A percentile compares a stretch with the other conserved stretches of the same genome.
These are phyloP conservation scores for Hirsutella thompsonii DNA, from an alignment of 2,329 filamentous ascomycete genomes.

Conservation along the genomic window DNA sequence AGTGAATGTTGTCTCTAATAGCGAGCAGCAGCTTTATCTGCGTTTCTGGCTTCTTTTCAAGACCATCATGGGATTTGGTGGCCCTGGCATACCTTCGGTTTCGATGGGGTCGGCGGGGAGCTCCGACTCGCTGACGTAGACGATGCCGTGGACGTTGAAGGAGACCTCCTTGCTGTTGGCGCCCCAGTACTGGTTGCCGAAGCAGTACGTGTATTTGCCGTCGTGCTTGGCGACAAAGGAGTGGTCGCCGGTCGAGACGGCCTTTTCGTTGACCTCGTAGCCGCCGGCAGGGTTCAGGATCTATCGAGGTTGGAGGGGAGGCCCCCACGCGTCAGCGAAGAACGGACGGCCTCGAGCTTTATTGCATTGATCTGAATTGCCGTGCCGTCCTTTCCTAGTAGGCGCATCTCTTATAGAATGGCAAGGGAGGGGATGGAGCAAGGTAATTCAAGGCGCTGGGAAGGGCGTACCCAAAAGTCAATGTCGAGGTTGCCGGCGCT, in stretches of 20 bases:
- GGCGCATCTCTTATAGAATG: too few species aligned
- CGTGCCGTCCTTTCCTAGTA: too few species aligned
- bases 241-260: slow-evolving; percentile 82
- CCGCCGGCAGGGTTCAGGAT: slow-evolving; percentile 67
- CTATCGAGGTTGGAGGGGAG: too few species aligned
- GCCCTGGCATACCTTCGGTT: slow-evolving; percentile 54
- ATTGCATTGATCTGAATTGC: too few species aligned
- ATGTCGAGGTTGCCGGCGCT: slow-evolving; percentile 89
- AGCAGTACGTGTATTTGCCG: slow-evolving; percentile 92
- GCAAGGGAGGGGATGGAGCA: too few species aligned
- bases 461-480: slow-evolving; percentile 79
- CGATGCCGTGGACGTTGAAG: slow-evolving; percentile 97
- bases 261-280: slow-evolving; percentile 69
- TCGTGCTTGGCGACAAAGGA: slow-evolving; percentile 77
- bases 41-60: neutral
- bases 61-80: neutral
- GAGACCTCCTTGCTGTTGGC: slow-evolving; percentile 95
- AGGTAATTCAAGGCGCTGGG: too few species aligned
- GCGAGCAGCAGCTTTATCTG: too few species aligned
- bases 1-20: neutral
- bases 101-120: slow-evolving; percentile 79
- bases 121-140: slow-evolving; percentile 88
- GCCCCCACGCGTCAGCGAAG: too few species aligned
- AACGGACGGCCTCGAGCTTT: too few species aligned
- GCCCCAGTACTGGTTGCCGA: slow-evolving; percentile 97